A percentile compares a stretch with the other conserved stretches of the same genome.
phyloP scores from a whole-genome alignment of 2,329 filamentous ascomycete species.

The Fusarium sororula region DNA sequence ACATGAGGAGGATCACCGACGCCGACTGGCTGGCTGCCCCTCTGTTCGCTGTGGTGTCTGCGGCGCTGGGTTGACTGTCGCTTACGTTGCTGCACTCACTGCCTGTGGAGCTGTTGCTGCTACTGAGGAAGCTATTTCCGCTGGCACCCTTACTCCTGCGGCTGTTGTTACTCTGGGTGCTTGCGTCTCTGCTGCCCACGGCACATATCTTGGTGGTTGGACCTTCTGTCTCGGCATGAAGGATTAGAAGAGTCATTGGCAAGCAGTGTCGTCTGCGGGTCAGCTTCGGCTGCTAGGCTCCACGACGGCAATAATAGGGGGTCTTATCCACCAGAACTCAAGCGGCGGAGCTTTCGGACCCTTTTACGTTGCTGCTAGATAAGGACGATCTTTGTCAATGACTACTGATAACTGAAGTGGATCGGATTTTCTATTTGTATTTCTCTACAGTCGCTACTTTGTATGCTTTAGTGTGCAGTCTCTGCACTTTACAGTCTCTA shows the following conservation, averaged over 20 bases:
- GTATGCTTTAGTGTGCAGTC: neutral
- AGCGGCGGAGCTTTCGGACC: neutral
- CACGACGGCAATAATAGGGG: accelerated
- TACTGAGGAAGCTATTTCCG: neutral
- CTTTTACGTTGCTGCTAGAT: neutral
- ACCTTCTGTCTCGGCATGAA: neutral
- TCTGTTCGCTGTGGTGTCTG: neutral
- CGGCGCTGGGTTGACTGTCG: neutral
- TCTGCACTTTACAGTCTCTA: neutral
- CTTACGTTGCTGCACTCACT: neutral
- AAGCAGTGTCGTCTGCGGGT: neutral
- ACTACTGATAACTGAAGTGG: too few species aligned
- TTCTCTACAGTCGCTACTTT: neutral
- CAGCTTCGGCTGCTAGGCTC: neutral
- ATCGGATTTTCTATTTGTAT: too few species aligned
- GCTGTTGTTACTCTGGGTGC: neutral
- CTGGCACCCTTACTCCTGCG: neutral
- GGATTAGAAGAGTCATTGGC: neutral
- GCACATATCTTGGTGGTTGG: neutral
- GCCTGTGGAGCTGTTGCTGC: neutral
- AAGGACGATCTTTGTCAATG: neutral
- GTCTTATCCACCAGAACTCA: too few species aligned
- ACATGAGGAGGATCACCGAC: neutral
- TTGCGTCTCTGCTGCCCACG: neutral
- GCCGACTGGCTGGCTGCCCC: neutral